These are phyloP conservation scores for Alternaria burnsii DNA, from an alignment of 2,329 filamentous ascomycete genomes.

Conservation along the genomic window DNA sequence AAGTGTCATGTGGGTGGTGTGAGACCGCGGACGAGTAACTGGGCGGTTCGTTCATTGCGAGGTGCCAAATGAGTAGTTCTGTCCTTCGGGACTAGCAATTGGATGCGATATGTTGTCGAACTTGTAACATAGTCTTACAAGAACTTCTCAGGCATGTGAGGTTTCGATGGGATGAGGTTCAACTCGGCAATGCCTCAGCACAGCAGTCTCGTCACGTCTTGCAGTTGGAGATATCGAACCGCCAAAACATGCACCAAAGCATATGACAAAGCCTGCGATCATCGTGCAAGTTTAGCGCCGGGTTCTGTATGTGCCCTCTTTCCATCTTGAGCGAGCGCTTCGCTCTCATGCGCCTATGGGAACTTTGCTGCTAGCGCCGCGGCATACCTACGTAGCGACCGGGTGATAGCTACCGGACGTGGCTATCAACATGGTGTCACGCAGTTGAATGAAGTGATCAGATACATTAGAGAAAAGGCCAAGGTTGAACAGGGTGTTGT, in stretches of 20 bases:
- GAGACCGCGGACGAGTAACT: neutral
- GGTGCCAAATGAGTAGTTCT: neutral
- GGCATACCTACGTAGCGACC: neutral
- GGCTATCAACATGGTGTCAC: neutral
- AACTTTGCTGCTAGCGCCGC: neutral
- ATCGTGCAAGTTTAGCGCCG: neutral
- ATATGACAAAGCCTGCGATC: neutral
- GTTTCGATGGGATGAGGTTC: no score
- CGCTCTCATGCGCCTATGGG: neutral
- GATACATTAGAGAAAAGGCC: no score
- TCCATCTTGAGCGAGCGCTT: neutral
- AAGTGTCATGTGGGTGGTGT: neutral
- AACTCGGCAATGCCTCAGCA: no score
- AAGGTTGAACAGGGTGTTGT: rapidly evolving
- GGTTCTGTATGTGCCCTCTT: neutral
- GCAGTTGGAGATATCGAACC: no score
- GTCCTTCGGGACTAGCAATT: no score
- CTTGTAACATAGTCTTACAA: no score
- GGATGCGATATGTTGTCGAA: no score
- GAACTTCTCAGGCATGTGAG: no score
- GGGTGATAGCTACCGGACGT: neutral
- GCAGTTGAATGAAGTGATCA: no score
- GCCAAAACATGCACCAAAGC: no score
- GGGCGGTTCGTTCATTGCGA: neutral
- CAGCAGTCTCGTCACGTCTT: no score